phyloP scores from a whole-genome alignment of 2,329 filamentous ascomycete species.

The Trichoderma koningii region DNA sequence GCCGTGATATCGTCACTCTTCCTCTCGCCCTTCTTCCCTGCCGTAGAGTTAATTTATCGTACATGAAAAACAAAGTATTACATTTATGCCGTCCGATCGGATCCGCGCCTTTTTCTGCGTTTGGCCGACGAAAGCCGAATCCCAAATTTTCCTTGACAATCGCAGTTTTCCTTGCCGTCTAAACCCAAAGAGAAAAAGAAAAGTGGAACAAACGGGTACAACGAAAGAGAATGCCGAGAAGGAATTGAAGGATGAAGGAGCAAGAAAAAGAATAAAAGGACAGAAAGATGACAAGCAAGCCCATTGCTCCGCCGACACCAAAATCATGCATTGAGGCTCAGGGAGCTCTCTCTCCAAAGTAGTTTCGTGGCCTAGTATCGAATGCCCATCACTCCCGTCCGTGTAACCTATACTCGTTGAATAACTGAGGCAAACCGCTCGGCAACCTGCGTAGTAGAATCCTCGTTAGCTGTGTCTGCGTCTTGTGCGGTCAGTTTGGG shows the following conservation, averaged over 20 bases:
- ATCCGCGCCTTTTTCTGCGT: slow-evolving; percentile 26
- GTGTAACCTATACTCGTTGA: slow-evolving; percentile 38
- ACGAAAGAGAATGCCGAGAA: neutral
- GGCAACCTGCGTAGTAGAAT: slow-evolving; percentile 36
- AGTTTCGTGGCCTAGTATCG: slow-evolving; percentile 23
- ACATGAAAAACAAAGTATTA: slow-evolving; percentile 44
- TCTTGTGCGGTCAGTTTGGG: neutral
- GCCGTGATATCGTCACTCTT: slow-evolving; percentile 27
- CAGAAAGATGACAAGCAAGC: neutral
- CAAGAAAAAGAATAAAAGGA: neutral
- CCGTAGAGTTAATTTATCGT: slow-evolving; percentile 40
- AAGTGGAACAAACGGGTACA: neutral
- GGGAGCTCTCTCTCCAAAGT: slow-evolving; percentile 3
- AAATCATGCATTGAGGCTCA: slow-evolving; percentile 15
- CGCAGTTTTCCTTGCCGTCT: slow-evolving; percentile 27
- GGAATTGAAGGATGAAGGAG: neutral
- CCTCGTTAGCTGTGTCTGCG: neutral
- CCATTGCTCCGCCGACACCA: slow-evolving; percentile 14
- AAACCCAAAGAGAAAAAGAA: slow-evolving; percentile 24
- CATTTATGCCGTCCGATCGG: slow-evolving; percentile 31
- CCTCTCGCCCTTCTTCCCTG: slow-evolving; percentile 33
- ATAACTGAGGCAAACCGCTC: slow-evolving; percentile 43
- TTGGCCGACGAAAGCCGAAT: slow-evolving; percentile 35
- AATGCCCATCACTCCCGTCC: slow-evolving; percentile 3
- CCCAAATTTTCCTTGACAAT: slow-evolving; percentile 24